These are phyloP conservation scores for Dacryopinax spathularia DNA, from an alignment of 768 basidiomycete genomes.

Conservation along the genomic window DNA sequence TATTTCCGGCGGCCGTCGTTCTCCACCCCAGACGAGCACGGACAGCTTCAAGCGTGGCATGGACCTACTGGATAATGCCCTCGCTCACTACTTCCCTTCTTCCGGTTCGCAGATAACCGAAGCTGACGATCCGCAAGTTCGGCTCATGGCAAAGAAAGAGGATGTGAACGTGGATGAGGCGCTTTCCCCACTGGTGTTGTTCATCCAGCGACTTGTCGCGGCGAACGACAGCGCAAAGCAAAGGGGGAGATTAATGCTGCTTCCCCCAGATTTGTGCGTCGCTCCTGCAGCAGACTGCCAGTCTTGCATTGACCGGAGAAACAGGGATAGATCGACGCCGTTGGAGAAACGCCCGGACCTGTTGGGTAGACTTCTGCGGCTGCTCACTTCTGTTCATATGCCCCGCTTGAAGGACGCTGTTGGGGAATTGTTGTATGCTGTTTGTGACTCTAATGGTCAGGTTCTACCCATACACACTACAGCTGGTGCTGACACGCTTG, in stretches of 20 bases:
- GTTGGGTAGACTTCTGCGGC: constrained; percentile 64
- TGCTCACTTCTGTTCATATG: constrained; percentile 64
- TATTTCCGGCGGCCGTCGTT: background rate
- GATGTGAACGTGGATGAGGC: constrained; percentile 60
- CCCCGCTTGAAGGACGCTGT: constrained; percentile 54
- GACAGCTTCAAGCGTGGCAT: constrained; percentile 42
- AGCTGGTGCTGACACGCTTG: background rate
- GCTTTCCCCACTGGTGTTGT: constrained; percentile 58
- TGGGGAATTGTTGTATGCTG: constrained; percentile 75
- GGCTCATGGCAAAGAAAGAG: constrained; percentile 37
- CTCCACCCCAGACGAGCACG: background rate
- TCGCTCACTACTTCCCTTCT: constrained; percentile 53
- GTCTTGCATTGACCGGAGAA: background rate
- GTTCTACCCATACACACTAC: constrained; percentile 7
- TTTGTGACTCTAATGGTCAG: constrained; percentile 63
- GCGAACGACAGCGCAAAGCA: constrained; percentile 45
- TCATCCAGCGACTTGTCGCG: constrained; percentile 55
- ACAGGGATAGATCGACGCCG: constrained; percentile 55
- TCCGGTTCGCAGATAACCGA: constrained; percentile 27
- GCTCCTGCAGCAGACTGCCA: background rate
- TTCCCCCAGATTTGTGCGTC: constrained; percentile 52
- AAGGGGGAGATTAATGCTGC: constrained; percentile 49
- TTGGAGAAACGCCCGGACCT: constrained; percentile 61
- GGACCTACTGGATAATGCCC: constrained; percentile 48
- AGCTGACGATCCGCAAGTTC: constrained; percentile 49